phyloP scores from a whole-genome alignment of 345 rosid species.

The Sisymbrium irio region DNA sequence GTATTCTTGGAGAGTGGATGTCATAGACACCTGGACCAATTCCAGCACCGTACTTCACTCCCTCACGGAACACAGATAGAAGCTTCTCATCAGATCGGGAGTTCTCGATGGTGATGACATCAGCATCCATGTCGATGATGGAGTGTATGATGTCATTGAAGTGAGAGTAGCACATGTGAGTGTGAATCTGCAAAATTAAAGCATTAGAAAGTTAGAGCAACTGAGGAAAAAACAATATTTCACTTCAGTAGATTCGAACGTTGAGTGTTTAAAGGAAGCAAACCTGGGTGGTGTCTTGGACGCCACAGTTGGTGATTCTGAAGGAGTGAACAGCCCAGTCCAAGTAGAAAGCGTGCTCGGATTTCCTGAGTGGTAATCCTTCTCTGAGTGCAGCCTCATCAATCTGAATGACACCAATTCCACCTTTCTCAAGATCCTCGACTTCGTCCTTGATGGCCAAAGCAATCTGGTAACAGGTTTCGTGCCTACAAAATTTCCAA shows the following conservation, averaged over 20 bases:
- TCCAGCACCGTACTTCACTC: slow-evolving; percentile 96
- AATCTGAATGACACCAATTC: slow-evolving; percentile 85
- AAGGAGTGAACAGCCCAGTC: slow-evolving; percentile 99
- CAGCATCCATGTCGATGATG: slow-evolving; percentile 98
- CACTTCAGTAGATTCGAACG: neutral
- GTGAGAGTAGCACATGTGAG: slow-evolving; percentile 99
- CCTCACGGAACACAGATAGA: slow-evolving; percentile 95
- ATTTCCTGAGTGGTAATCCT: slow-evolving; percentile 93
- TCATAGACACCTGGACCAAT: slow-evolving; percentile 98
- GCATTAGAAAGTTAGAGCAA: neutral
- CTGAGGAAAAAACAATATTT: neutral
- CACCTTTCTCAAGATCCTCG: slow-evolving; percentile 96
- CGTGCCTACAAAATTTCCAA: slow-evolving; percentile 50
- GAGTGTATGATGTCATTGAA: slow-evolving; percentile 99
- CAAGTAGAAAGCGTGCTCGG: slow-evolving; percentile 96
- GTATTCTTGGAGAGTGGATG: slow-evolving; percentile 98
- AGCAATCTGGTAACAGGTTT: slow-evolving; percentile 97
- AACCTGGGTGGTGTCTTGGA: slow-evolving; percentile 93
- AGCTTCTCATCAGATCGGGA: slow-evolving; percentile 99
- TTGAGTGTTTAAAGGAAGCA: neutral
- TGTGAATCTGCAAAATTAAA: slow-evolving; percentile 90
- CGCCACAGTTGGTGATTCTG: slow-evolving; percentile 93
- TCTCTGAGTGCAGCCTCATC: slow-evolving; percentile 99
- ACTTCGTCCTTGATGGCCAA: slow-evolving; percentile 99
- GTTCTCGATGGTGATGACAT: slow-evolving; percentile 98